Base-by-base conservation (phyloP, 2,329 filamentous ascomycete species). In the Fusarium poae region DNA sequence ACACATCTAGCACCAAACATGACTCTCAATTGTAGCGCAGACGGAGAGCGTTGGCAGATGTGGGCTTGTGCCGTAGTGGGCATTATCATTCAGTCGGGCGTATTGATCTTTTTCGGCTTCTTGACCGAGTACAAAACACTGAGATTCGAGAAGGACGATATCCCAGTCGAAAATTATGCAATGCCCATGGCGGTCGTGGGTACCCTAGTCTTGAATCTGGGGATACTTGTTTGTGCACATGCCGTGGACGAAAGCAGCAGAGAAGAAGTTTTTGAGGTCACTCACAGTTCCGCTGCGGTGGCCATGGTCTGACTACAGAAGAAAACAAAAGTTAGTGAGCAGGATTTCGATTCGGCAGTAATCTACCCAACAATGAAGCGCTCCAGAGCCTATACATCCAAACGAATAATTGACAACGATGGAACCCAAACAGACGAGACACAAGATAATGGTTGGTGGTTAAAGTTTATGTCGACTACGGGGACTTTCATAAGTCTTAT, bases 211-310 rank as follows among this genome's bases (percentile, higher is more conserved):
- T 32, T 81, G 12, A 65, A 74, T 0, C 1, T 59, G 1, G 77
- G 78, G 0, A 67, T 80, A 27, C 40, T 77, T 0, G 34, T 78
- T 2, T 80, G 78, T 52, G 70, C 72, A 1, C 69, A 74, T 43
- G 74, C 79, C 2, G 74, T 81, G 2, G 75, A 79, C 21, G 57
- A 49, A 8, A 77, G 76, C 37, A 79, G 77, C 0, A 23, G 23
- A 1, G 76, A 80, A 57, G 58, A 40, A 0, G 51, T 21, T 6
- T 76, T 72, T 61, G 15, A 8, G 0, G 12, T 8, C 2, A 3
- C 57, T 6, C 13, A 40, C 57, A 34, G 25, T 34, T 53, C n/a
- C 51, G 52, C 27, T 45, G 56, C n/a, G 10, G 77, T 5, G 43
- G 20, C 30, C 3, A 15, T 62, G 18, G 23, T 77, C 3, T 80